A percentile compares a stretch with the other conserved stretches of the same genome.
Conservation (phyloP, 768 basidiomycete genomes). For the Tricholomella constricta region DNA sequence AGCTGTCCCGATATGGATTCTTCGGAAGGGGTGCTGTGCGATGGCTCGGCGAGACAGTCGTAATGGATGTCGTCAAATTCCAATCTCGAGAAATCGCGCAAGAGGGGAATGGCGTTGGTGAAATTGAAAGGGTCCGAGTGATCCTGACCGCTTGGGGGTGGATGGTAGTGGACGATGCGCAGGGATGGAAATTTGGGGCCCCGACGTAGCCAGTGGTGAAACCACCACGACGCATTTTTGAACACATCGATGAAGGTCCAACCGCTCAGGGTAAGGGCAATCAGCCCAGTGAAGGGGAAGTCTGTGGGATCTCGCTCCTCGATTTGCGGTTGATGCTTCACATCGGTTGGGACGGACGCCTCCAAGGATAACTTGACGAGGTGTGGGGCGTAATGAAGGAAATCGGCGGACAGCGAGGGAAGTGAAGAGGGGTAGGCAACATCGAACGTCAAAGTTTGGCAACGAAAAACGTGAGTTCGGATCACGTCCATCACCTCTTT, state of each 20-base stretch:
- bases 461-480: neutral
- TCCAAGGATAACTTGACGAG: neutral
- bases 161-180: neutral
- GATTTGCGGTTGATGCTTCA: no score
- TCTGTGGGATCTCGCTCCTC: no score
- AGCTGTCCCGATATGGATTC: no score
- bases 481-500: neutral
- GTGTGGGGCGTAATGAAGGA: neutral
- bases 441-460: neutral
- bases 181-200: neutral
- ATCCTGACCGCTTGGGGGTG: neutral
- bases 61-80: no score
- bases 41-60: no score
- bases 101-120: no score
- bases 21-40: no score
- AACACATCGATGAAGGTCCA: neutral
- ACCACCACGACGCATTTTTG: neutral
- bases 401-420: constrained; percentile 2
- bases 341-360: no score
- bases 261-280: neutral
- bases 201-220: neutral
- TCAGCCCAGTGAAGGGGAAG: neutral
- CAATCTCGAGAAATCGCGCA: no score
- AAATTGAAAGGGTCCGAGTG: neutral
- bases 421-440: constrained; percentile 2